Base-by-base conservation (phyloP, 1,284 basidiomycete genomes). In the Ceratobasidium sp. region DNA sequence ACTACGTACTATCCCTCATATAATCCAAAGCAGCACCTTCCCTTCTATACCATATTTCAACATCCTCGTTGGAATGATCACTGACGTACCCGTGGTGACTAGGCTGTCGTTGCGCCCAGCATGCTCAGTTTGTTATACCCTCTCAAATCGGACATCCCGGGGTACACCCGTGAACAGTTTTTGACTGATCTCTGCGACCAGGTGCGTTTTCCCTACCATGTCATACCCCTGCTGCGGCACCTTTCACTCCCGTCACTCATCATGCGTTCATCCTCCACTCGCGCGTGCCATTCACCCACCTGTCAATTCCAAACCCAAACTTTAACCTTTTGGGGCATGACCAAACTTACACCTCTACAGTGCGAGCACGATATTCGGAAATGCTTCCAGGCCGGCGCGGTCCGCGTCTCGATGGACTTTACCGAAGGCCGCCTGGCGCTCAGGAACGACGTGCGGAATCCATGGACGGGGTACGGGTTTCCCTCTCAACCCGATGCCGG, bases 391-490 rank as follows among this genome's bases (percentile, higher is more conserved):
- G 73, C 72, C 40, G 74, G 74, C 12, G 74, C 73, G 22, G 35
- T 67, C 34, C 72, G 72, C 42, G 72, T 73, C 25, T 73, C 73
- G n/a, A 71, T 75, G 55, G 73, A 75, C 49, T 74, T 73, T 62
- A 75, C 73, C 7, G 74, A 75, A 53, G 73, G 71, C 35, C 73
- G 73, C 5, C 69, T 75, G 5, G 70, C 73, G 5, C 53, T 69
- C 40, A 73, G 74, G 68, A 71, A 70, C 31, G 70, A 73, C 52
- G 60, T 70, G 0, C 68, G 74, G 31, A 72, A 72, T 64, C 72
- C 73, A n/a, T 75, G 74, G 73, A 73, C 74, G 17, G 69, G 72
- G 60, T 65, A 29, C 15, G 60, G 38, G 25, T 53, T 65, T 52
- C 53, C 49, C 49, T 40, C 35, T 65, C 53, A 31, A 20, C 13